Percentiles rank a stretch among this genome's conserved stretches.
Evolutionary conservation across 2,329 filamentous ascomycete genomes (phyloP).

Genomic region (Alternaria hordeiaustralica): DNA sequence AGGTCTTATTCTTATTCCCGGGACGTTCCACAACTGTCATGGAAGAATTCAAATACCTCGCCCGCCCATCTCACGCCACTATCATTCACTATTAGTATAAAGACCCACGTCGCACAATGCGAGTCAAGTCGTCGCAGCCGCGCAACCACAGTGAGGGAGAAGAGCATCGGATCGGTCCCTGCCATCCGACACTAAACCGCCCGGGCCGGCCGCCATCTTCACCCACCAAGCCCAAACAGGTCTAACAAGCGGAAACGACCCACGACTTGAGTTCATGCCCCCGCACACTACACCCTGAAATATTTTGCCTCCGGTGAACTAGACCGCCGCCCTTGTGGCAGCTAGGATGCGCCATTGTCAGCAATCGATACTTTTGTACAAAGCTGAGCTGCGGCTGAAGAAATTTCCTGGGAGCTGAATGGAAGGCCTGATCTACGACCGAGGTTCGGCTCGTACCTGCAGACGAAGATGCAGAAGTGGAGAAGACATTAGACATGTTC

Average conservation of each 20-base stretch:
- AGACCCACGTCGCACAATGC: background rate
- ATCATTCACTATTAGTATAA: background rate
- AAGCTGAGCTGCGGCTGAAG: background rate
- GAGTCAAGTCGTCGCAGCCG: background rate
- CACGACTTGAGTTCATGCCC: background rate
- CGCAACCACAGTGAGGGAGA: background rate
- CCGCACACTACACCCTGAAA: slow-evolving; percentile 3
- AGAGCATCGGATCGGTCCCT: background rate
- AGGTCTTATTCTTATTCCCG: background rate
- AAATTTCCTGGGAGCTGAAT: background rate
- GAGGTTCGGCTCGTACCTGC: background rate
- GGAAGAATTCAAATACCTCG: background rate
- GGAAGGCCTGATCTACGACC: background rate
- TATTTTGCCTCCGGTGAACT: background rate
- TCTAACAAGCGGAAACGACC: background rate
- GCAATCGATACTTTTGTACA: background rate
- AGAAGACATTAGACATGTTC: background rate
- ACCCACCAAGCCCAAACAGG: background rate
- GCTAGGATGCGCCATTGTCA: background rate
- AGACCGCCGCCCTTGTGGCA: background rate
- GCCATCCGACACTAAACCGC: background rate
- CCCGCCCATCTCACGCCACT: background rate
- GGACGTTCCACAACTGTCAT: background rate
- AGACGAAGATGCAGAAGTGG: background rate
- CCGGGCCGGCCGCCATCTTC: background rate